Conservation (phyloP, 1,139 yeast genomes). For the Pichia cactophila region DNA sequence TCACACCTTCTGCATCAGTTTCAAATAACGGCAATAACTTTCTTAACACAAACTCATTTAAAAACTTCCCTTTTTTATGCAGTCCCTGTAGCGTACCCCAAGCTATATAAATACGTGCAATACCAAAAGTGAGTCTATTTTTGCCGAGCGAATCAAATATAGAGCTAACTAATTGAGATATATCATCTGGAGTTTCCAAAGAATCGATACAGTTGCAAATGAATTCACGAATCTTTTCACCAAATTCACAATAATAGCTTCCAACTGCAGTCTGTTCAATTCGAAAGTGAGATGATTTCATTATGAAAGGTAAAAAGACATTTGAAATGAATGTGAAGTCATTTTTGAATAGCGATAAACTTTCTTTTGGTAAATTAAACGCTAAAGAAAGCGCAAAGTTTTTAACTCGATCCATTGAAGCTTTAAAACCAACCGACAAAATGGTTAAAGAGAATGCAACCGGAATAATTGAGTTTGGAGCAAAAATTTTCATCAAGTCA, state of each 20-base stretch:
- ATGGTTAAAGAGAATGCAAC: slow-evolving; percentile 66
- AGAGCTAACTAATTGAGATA: slow-evolving; percentile 26
- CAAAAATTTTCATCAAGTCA: slow-evolving; percentile 54
- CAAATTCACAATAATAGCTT: slow-evolving; percentile 46
- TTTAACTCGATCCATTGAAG: slow-evolving; percentile 75
- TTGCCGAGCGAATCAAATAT: slow-evolving; percentile 42
- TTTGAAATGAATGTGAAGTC: slow-evolving; percentile 42
- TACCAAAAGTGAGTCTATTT: slow-evolving; percentile 53
- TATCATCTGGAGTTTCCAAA: slow-evolving; percentile 29
- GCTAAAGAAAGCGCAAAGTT: slow-evolving; percentile 54
- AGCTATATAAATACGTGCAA: slow-evolving; percentile 58
- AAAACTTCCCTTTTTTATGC: slow-evolving; percentile 23
- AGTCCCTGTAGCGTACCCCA: slow-evolving; percentile 54
- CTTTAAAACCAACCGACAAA: slow-evolving; percentile 67
- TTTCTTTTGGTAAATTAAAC: slow-evolving; percentile 42
- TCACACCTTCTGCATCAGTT: slow-evolving; percentile 50
- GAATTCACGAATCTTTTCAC: slow-evolving; percentile 43
- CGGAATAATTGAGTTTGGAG: slow-evolving; percentile 46
- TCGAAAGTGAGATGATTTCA: slow-evolving; percentile 57
- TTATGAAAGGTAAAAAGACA: slow-evolving; percentile 52
- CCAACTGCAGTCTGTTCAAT: slow-evolving; percentile 28
- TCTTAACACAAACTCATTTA: slow-evolving; percentile 28
- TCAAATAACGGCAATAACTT: slow-evolving; percentile 42
- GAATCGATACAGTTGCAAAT: slow-evolving; percentile 36
- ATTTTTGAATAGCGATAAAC: slow-evolving; percentile 41